Evolutionary conservation across 2,329 filamentous ascomycete genomes (phyloP), one percentile per base, ranked within the genome.

Genomic region (Sporothrix mexicana): DNA sequence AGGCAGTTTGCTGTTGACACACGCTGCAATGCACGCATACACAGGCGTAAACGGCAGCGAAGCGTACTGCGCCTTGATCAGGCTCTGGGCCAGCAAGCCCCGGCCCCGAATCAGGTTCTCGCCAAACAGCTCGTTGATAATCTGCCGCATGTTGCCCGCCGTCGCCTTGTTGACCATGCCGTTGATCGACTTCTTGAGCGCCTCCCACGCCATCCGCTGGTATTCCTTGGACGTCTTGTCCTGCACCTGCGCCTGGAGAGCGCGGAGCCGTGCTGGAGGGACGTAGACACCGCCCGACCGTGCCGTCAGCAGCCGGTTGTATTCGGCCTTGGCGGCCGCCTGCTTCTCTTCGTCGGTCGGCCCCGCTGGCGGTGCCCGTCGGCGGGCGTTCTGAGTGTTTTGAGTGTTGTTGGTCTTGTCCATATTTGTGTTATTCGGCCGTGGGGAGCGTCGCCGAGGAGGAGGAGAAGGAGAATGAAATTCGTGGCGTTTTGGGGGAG

Each of bases 141-240:
- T 98, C 79, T 93, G 89, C 83, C 99, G 98, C 87, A 99, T 98
- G 82, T 99, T 99, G 47, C 93, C 93, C 72, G 95, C 93, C 83
- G 98, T 98, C 85, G 98, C 93, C 85, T 99, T 99, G 88, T 99
- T 99, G 87, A 99, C 97, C 76, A 99, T 85, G 78, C 96, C 96
- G 80, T 99, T 98, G 83, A 99, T 97, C 67, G 93, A 96, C 86
- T 99, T 99, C 85, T 99, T 99, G 79, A 99, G 85, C 13, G 95
- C 95, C 83, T 99, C 96, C 96, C 96, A 99, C 9, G 95, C 94
- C 93, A 99, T 97, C 78, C 96, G 93, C 87, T 98, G 96, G 80
- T 97, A 98, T 83, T 98, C 96, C 82, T 97, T 97, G 82, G 92
- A 97, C 71, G 88, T 91, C 86, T 97, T 97, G 84, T 99, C 96